Evolutionary conservation across 2,329 filamentous ascomycete genomes (phyloP).

Genomic region (Fusarium miscanthi): DNA sequence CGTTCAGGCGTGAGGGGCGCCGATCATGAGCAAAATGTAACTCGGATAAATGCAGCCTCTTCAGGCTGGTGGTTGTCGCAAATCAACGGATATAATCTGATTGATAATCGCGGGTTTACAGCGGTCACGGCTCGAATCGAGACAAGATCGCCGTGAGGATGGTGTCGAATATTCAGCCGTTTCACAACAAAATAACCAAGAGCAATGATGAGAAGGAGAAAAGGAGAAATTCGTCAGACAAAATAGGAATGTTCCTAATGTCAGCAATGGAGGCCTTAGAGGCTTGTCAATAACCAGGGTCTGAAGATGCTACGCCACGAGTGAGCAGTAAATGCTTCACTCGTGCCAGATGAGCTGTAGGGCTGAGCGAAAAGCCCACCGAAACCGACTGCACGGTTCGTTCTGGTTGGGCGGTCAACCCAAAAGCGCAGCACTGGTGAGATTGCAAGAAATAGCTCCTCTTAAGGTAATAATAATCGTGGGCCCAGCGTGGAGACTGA

Average conservation of each 20-base stretch:
- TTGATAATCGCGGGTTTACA: conserved; percentile 4
- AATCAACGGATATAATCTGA: conserved; percentile 4
- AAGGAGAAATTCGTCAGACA: conserved; percentile 22
- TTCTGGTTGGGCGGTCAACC: conserved; percentile 28
- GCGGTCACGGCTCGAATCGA: conserved; percentile 9
- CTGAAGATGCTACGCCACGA: conserved; percentile 43
- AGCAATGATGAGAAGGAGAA: conserved; percentile 11
- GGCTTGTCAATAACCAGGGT: conserved; percentile 34
- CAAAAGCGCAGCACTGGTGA: conserved; percentile 24
- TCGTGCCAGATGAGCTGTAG: conserved; percentile 36
- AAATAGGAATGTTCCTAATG: conserved; percentile 30
- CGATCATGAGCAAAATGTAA: conserved; percentile 24
- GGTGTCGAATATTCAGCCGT: neutral
- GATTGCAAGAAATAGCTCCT: conserved; percentile 31
- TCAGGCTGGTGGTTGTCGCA: conserved; percentile 3
- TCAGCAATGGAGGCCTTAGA: conserved; percentile 46
- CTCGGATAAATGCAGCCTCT: conserved; percentile 18
- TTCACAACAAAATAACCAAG: conserved; percentile 3
- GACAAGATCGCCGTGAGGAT: conserved; percentile 2
- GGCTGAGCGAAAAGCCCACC: conserved; percentile 43
- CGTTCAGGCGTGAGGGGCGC: conserved; percentile 10
- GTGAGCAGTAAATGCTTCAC: conserved; percentile 37
- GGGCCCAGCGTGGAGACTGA: conserved; percentile 28
- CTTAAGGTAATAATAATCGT: conserved; percentile 30
- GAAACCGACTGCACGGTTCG: conserved; percentile 23